Percentiles rank a stretch among this genome's conserved stretches.
These are phyloP conservation scores for Lolium perenne DNA, from an alignment of 176 grass and related monocot species.

Conservation along the genomic window DNA sequence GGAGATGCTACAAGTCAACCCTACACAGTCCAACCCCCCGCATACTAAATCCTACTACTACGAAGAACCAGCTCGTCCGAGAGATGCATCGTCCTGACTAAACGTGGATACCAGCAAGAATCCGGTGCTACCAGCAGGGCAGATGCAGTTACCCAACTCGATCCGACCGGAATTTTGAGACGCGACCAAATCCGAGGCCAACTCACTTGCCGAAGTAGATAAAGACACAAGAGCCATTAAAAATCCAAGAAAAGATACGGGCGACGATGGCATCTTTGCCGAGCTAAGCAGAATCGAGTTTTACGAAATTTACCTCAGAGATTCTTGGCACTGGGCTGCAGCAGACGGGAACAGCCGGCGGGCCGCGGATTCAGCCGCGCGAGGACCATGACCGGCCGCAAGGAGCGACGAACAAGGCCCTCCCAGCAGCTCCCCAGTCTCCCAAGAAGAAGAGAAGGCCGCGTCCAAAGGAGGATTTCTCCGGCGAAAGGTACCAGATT, in stretches of 20 bases:
- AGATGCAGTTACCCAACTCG: conserved; percentile 38
- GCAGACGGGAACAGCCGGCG: conserved; percentile 32
- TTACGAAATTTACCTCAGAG: conserved; percentile 39
- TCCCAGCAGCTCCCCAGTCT: background rate
- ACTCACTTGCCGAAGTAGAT: background rate
- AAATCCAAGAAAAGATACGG: background rate
- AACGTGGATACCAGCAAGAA: conserved; percentile 15
- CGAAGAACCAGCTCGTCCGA: conserved; percentile 35
- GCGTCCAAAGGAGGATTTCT: conserved; percentile 21
- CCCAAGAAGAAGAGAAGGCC: background rate
- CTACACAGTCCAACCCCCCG: conserved; percentile 39
- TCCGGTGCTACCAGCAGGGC: background rate
- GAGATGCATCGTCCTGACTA: conserved; percentile 5
- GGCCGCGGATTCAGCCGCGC: background rate
- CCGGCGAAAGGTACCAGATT: background rate
- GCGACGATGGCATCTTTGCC: conserved; percentile 33
- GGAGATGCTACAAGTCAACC: conserved; percentile 48
- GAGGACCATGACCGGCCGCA: conserved; percentile 29
- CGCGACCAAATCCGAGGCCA: background rate
- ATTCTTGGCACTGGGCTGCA: conserved; percentile 16
- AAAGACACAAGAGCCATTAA: background rate
- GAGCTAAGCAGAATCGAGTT: background rate
- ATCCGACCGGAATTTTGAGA: conserved; percentile 23
- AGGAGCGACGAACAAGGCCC: background rate
- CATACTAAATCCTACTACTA: conserved; percentile 36